Conservation (phyloP, 2,329 filamentous ascomycete species). For the Verticillium dahliae region DNA sequence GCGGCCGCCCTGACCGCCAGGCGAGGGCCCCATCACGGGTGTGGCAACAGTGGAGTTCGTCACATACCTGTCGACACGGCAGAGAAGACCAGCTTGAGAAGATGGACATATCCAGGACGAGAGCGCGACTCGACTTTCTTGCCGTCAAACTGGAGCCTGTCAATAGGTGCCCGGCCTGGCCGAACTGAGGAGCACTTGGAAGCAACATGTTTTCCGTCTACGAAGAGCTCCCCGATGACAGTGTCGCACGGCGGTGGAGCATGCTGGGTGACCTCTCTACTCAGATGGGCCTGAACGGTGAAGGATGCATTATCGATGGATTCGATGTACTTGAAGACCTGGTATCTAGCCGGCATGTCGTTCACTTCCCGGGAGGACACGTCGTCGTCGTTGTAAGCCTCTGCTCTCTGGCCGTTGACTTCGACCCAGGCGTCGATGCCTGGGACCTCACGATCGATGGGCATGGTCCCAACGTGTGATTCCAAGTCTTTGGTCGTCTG, state of each 20-base stretch:
- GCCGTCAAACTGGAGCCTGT: not conserved
- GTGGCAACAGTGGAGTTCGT: not conserved
- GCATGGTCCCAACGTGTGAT: conserved; percentile 11
- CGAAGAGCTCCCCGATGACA: conserved; percentile 8
- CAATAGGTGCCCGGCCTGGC: not conserved
- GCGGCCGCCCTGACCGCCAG: not conserved
- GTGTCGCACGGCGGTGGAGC: not conserved
- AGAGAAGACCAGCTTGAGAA: conserved; percentile 14
- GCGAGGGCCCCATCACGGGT: not conserved
- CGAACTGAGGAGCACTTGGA: not conserved
- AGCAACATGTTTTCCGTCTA: conserved; percentile 12
- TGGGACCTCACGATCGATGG: conserved; percentile 13
- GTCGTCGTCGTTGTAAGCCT: conserved; percentile 14
- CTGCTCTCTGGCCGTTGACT: conserved; percentile 11
- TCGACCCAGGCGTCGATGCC: conserved; percentile 16
- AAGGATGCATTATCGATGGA: conserved; percentile 13
- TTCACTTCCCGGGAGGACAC: not conserved
- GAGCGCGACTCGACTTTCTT: not conserved
- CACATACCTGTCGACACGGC: conserved; percentile 11
- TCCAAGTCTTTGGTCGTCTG: too few relatives aligned
- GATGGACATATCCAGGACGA: not conserved
- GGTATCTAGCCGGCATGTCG: not conserved
- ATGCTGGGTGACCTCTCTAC: not conserved
- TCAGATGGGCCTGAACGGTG: conserved; percentile 2
- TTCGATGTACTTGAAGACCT: conserved; percentile 12